These are phyloP conservation scores for Suhomyces pyralidae DNA, from an alignment of 805 yeast species.

Conservation along the genomic window DNA sequence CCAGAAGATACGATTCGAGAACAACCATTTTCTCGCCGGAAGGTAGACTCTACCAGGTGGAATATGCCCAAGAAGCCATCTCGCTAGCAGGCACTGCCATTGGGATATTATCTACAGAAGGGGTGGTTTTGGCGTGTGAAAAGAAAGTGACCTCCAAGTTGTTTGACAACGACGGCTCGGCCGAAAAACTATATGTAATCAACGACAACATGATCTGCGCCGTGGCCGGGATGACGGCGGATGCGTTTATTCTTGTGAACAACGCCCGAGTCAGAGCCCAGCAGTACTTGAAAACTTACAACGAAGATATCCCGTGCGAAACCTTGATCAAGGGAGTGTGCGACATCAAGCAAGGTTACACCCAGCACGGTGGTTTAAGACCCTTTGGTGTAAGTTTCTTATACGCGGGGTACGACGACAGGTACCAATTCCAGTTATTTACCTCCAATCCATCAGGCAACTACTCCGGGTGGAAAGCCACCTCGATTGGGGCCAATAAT, in stretches of 20 bases:
- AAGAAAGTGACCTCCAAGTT: conserved; percentile 90
- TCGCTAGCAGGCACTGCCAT: conserved; percentile 81
- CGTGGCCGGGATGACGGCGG: conserved; percentile 98
- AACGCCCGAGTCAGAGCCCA: conserved; percentile 86
- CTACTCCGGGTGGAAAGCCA: conserved; percentile 98
- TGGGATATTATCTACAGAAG: conserved; percentile 73
- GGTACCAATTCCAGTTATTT: conserved; percentile 85
- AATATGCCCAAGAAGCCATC: conserved; percentile 91
- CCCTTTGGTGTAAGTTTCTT: conserved; percentile 97
- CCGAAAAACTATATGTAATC: conserved; percentile 86
- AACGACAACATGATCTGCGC: conserved; percentile 86
- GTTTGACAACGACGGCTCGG: conserved; percentile 88
- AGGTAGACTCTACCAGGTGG: conserved; percentile 95
- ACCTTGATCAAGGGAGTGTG: conserved; percentile 82
- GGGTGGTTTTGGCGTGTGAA: conserved; percentile 95
- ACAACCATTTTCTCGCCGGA: conserved; percentile 99
- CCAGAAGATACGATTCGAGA: conserved; percentile 98
- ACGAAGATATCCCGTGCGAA: conserved; percentile 93
- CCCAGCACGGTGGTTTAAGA: conserved; percentile 97
- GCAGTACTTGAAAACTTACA: conserved; percentile 76
- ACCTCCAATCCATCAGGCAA: conserved; percentile 97
- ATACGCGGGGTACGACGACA: conserved; percentile 92
- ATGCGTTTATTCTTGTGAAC: conserved; percentile 86
- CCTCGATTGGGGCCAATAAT: conserved; percentile 93
- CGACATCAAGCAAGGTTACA: conserved; percentile 94